Base-by-base conservation (phyloP, 179 eudicot genomes). In the Amaranthus tricolor region DNA sequence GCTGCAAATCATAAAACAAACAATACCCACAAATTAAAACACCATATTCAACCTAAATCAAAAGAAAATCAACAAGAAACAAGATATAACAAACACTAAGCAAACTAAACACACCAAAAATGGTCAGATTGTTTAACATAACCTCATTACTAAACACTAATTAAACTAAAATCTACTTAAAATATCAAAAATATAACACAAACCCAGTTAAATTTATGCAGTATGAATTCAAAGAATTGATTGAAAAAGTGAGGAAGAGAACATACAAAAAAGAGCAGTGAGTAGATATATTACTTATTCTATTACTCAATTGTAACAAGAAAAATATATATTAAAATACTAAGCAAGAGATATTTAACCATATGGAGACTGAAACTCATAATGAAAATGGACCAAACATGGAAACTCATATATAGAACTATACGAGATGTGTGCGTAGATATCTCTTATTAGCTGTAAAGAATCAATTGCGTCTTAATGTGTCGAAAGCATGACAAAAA, bases 1-100 rank as follows among this genome's bases (percentile, higher is more conserved):
- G 78, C 82, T 82, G 82, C 77, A 73, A 69, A 76, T 64, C 75
- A 79, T 16, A 55, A 63, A 47, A 48, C 61, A 55, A 45, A 19
- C 45, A 74, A 48, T 5, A 75, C 52, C 56, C 64, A 75, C 55
- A 67, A 24, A 66, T 55, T 7, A 77, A 48, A 51, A 59, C 17
- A 65, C 9, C 20, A 44, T 43, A 11, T 24, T 60, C n/a, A 16
- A 43, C 55, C 67, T 0, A 47, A 64, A 51, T 52, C 19, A 51
- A 10, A 5, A 45, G 24, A 64, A n/a, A 74, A 66, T 52, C 57
- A 74, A 74, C 55, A 72, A 51, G 9, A 52, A 16, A 65, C 9
- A 77, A 50, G 2, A 44, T 31, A 31, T 54, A 2, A 31, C 0
- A 58, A 56, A 72, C 43, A 59, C 31, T 24, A 65, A 65, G 62